Percentiles rank a stretch among this genome's conserved stretches.
Conservation (phyloP, 2,329 filamentous ascomycete species). For the Nemania bipapillata region DNA sequence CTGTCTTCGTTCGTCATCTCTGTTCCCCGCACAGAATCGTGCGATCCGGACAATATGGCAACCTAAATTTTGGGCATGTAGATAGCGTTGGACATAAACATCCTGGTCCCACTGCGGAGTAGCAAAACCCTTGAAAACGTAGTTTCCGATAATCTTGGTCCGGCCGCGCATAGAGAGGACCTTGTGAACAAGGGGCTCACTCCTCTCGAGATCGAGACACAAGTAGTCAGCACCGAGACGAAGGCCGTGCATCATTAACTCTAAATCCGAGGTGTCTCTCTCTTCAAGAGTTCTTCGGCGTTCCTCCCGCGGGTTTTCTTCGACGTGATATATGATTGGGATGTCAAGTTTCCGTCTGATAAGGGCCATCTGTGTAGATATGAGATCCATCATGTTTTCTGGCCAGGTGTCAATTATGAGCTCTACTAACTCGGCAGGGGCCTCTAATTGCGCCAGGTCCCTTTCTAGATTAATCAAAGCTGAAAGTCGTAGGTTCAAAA, state of each 20-base stretch:
- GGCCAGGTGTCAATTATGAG: constrained; percentile 69
- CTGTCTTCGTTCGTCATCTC: constrained; percentile 61
- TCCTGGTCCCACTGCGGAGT: constrained; percentile 66
- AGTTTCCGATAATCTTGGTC: constrained; percentile 71
- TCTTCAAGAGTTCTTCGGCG: constrained; percentile 54
- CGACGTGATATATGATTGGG: constrained; percentile 68
- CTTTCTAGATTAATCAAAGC: constrained; percentile 64
- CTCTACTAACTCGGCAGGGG: constrained; percentile 69
- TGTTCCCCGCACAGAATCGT: constrained; percentile 67
- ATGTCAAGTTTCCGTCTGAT: constrained; percentile 66
- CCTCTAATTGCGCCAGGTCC: constrained; percentile 65
- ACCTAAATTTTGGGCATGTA: constrained; percentile 64
- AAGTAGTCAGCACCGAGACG: constrained; percentile 74
- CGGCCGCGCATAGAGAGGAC: constrained; percentile 65
- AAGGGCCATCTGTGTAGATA: constrained; percentile 67
- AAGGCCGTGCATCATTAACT: constrained; percentile 70
- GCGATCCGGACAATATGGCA: constrained; percentile 72
- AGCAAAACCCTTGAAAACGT: constrained; percentile 59
- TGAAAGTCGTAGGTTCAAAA: constrained; percentile 70
- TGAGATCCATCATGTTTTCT: constrained; percentile 59
- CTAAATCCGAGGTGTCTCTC: constrained; percentile 61
- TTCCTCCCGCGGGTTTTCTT: constrained; percentile 60
- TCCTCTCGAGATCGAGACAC: constrained; percentile 70
- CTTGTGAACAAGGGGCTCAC: constrained; percentile 59
- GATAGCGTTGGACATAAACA: constrained; percentile 64